A percentile compares a stretch with the other conserved stretches of the same genome.
These are phyloP conservation scores for Besnoitia besnoiti DNA, from an alignment of 169 alveolate genomes.

Conservation along the genomic window DNA sequence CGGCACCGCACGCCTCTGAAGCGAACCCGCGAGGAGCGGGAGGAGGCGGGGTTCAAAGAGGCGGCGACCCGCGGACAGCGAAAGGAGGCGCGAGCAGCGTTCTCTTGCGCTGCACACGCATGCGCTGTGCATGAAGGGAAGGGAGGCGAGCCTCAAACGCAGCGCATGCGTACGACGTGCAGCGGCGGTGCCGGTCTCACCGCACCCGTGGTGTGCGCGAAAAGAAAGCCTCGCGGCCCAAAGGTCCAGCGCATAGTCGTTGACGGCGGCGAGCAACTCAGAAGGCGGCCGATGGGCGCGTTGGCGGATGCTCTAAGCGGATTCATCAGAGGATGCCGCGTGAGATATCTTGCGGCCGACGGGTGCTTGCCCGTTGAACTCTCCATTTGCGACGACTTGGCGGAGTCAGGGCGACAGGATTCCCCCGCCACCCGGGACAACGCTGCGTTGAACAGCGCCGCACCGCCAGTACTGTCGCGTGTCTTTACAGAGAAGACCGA, in stretches of 20 bases:
- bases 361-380: conserved; percentile 7
- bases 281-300: conserved; percentile 35
- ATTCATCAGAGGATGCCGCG: not conserved
- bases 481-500: not conserved
- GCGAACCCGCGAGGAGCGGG: too few relatives aligned
- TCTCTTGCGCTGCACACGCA: too few relatives aligned
- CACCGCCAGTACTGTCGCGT: not conserved
- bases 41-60: too few relatives aligned
- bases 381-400: not conserved
- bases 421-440: not conserved
- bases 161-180: too few relatives aligned
- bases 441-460: not conserved
- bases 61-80: too few relatives aligned
- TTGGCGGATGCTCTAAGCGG: not conserved
- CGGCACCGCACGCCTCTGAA: too few relatives aligned
- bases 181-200: too few relatives aligned
- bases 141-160: too few relatives aligned
- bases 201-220: not conserved
- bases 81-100: too few relatives aligned
- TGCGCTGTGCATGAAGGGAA: too few relatives aligned
- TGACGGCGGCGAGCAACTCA: conserved; percentile 40
- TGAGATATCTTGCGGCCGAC: not conserved
- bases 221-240: not conserved
- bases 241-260: conserved; percentile 12
- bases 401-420: not conserved